These are phyloP conservation scores for Colletotrichum euphorbiae DNA, from an alignment of 2,329 filamentous ascomycete species.

Conservation along the genomic window DNA sequence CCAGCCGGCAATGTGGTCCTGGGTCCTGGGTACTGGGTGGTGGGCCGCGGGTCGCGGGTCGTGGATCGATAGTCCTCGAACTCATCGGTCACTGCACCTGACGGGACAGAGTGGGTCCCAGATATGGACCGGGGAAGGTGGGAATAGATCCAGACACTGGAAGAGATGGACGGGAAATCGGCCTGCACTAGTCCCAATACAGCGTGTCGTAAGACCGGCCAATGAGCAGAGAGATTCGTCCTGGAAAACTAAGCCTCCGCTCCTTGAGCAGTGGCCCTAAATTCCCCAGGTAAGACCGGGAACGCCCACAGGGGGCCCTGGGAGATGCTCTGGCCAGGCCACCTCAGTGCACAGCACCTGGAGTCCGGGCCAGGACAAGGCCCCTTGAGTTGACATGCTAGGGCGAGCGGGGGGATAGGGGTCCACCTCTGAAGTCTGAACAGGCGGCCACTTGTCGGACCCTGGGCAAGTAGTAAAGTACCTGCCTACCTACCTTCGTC, in stretches of 20 bases:
- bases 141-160: not conserved
- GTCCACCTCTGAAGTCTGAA: not conserved
- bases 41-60: not conserved
- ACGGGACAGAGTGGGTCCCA: too few species aligned
- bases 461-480: too few species aligned
- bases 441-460: too few species aligned
- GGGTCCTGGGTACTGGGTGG: not conserved
- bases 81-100: too few species aligned
- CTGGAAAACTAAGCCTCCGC: slow-evolving; percentile 19
- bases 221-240: not conserved
- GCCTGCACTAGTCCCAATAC: slow-evolving; percentile 8
- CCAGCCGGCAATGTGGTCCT: slow-evolving; percentile 19
- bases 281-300: too few species aligned
- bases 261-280: too few species aligned
- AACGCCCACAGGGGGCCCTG: too few species aligned
- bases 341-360: too few species aligned
- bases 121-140: slow-evolving; percentile 7
- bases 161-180: not conserved
- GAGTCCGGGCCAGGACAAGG: too few species aligned
- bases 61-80: too few species aligned
- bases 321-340: too few species aligned
- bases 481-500: too few species aligned
- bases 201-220: slow-evolving; percentile 23
- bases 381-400: not conserved
- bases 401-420: slow-evolving; percentile 2